Conservation (phyloP, 2,329 filamentous ascomycete species). For the Epichloe hybrida region DNA sequence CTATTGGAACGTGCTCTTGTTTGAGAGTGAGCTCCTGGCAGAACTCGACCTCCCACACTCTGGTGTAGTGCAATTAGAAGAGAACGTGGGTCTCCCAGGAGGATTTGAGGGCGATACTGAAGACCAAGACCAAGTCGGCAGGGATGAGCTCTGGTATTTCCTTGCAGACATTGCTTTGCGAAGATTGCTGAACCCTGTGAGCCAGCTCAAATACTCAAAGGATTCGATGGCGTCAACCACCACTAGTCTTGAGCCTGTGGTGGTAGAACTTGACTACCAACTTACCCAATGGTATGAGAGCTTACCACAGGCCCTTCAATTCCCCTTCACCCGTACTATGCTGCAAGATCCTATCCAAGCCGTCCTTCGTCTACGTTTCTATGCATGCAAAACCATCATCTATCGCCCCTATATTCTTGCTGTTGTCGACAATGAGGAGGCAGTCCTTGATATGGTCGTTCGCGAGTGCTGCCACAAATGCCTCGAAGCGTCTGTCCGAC, state of each 20-base stretch:
- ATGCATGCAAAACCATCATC: constrained; percentile 75
- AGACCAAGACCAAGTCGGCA: constrained; percentile 40
- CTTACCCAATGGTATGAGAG: constrained; percentile 76
- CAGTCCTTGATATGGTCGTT: constrained; percentile 57
- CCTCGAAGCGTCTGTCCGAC: constrained; percentile 64
- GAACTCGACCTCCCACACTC: constrained; percentile 73
- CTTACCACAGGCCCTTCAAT: constrained; percentile 60
- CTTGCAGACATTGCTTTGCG: constrained; percentile 70
- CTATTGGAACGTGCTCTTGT: constrained; percentile 73
- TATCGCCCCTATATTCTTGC: constrained; percentile 73
- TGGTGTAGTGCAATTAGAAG: constrained; percentile 70
- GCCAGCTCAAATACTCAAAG: constrained; percentile 67
- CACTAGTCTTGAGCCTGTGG: constrained; percentile 56
- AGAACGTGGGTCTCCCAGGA: constrained; percentile 63
- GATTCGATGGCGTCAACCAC: constrained; percentile 57
- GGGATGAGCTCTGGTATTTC: constrained; percentile 78
- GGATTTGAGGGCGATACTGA: constrained; percentile 62
- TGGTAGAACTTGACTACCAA: constrained; percentile 70
- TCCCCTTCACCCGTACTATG: constrained; percentile 55
- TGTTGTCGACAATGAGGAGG: constrained; percentile 64
- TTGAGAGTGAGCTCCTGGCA: constrained; percentile 67
- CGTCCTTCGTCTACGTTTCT: constrained; percentile 66
- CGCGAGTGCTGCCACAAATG: constrained; percentile 71
- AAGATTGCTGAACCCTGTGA: constrained; percentile 63
- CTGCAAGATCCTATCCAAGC: constrained; percentile 65